Evolutionary conservation across 2,329 filamentous ascomycete species (phyloP), one percentile per base, ranked within the genome.

Genomic region (Fusarium robinianum): DNA sequence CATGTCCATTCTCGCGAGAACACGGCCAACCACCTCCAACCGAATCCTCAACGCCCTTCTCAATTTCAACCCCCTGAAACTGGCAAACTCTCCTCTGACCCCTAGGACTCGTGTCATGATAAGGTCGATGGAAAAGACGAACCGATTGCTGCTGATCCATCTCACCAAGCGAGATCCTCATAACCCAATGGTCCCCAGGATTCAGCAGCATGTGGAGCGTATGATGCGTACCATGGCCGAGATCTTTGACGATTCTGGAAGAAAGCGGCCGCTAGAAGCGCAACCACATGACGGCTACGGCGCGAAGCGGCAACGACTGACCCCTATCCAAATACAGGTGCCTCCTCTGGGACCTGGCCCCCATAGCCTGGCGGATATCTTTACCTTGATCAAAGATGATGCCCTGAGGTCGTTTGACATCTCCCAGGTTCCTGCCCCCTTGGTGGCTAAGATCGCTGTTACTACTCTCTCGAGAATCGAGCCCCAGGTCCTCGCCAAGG

Each of bases 71-170:
- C 94, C 94, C 1, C 73, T 96, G 30, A 90, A 87, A 67, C 80
- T 89, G 53, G 88, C 87, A 43, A 86, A 82, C 60, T 81, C 83
- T 2, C 84, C 87, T 4, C 80, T 95, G 74, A 92, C 87, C 1
- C 80, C 89, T 3, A 89, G 84, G 63, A 80, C 81, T 35, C 90
- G 87, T 58, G 86, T 99, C 47, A 82, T 92, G 59, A 79, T 95
- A 49, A 90, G 85, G 68, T 97, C 92, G 5, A 94, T 99, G 83
- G 92, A 96, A 67, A 90, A 95, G 64, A 99, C 94, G 16, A 88
- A 88, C 3, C 82, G 90, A 60, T 83, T 90, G 56, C 73, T 99
- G 32, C 76, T 97, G 25, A 79, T 91, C 39, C 91, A 96, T 68
- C 74, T 96, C 39, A 76, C 87, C 56, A 92, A 92, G 72, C 90